phyloP scores from a whole-genome alignment of 2,329 filamentous ascomycete species.

The Colletotrichum sp. region DNA sequence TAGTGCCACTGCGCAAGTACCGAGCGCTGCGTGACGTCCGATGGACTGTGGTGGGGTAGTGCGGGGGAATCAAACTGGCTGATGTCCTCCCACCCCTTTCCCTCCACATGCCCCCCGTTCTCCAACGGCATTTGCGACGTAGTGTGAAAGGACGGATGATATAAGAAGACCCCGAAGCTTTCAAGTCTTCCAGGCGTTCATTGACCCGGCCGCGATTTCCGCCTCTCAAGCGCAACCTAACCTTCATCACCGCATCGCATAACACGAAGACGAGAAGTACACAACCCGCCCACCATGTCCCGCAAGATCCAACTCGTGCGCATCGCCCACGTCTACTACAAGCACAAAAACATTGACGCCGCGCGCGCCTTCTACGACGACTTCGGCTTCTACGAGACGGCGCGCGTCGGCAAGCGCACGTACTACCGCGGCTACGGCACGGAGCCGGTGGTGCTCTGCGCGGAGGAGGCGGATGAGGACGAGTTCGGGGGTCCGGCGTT shows the following conservation, averaged over 20 bases:
- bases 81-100: neutral
- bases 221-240: neutral
- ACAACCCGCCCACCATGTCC: slow-evolving; percentile 6
- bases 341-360: slow-evolving; percentile 46
- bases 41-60: slow-evolving; percentile 20
- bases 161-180: neutral
- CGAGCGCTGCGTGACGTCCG: slow-evolving; percentile 10
- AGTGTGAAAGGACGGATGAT: neutral
- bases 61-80: slow-evolving; percentile 11
- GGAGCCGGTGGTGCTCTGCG: slow-evolving; percentile 65
- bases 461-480: slow-evolving; percentile 49
- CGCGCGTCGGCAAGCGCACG: slow-evolving; percentile 45
- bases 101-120: neutral
- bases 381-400: slow-evolving; percentile 50
- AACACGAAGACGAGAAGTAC: neutral
- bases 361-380: slow-evolving; percentile 49
- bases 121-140: neutral
- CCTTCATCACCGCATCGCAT: neutral
- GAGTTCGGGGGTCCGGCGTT: slow-evolving; percentile 64
- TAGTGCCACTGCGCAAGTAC: slow-evolving; percentile 4
- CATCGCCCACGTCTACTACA: slow-evolving; percentile 53
- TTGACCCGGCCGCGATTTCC: neutral
- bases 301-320: slow-evolving; percentile 39
- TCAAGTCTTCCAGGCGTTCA: too few species aligned
- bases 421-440: slow-evolving; percentile 67